phyloP scores from a whole-genome alignment of 2,329 filamentous ascomycete species.

The Metarhizium rileyi region DNA sequence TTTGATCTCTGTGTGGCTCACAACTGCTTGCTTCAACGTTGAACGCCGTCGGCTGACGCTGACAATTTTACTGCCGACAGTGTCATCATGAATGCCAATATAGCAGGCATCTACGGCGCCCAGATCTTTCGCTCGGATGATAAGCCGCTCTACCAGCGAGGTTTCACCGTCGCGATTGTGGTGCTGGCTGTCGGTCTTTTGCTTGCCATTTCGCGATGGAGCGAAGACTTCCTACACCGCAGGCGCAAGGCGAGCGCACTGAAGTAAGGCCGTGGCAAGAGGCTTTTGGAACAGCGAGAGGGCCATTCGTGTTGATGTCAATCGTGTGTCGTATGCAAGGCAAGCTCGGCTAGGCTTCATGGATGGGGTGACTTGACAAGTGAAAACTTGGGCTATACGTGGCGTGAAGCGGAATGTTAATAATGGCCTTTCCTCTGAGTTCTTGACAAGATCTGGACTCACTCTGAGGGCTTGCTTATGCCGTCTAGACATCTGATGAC shows the following conservation, averaged over 20 bases:
- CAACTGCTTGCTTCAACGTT: not conserved
- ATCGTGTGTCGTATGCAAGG: not conserved
- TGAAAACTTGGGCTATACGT: too few species aligned
- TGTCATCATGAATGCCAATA: slow-evolving; percentile 53
- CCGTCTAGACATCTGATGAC: too few species aligned
- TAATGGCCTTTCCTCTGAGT: too few species aligned
- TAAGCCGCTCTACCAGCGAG: slow-evolving; percentile 38
- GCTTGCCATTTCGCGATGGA: not conserved
- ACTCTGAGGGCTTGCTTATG: too few species aligned
- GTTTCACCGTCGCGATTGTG: slow-evolving; percentile 24
- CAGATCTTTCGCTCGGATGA: slow-evolving; percentile 49
- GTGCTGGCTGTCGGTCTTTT: not conserved
- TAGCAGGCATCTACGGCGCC: slow-evolving; percentile 50
- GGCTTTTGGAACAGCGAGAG: not conserved
- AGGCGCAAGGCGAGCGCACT: not conserved
- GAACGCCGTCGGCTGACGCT: not conserved
- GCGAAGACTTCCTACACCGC: not conserved
- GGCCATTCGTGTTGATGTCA: not conserved
- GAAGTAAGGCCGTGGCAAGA: not conserved
- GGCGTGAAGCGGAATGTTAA: too few species aligned
- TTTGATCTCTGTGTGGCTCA: not conserved
- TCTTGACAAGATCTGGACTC: too few species aligned
- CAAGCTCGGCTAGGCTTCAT: not conserved
- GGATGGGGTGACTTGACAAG: not conserved
- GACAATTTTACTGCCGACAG: slow-evolving; percentile 15